These are phyloP conservation scores for Sporisorium sorghi DNA, from an alignment of 1,284 basidiomycete species.

Conservation along the genomic window DNA sequence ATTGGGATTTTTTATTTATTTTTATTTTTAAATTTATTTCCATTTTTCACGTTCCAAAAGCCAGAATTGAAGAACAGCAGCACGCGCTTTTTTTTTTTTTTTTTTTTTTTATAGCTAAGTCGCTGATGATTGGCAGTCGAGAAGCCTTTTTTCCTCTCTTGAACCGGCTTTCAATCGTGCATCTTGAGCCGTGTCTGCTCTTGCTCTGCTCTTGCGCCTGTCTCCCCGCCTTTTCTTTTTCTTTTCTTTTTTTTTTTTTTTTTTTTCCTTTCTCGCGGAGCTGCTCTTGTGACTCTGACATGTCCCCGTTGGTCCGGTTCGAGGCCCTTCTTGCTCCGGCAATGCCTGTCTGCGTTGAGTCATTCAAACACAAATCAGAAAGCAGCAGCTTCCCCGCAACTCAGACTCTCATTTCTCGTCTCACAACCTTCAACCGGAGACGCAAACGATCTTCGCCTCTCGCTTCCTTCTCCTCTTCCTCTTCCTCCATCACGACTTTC, in stretches of 20 bases:
- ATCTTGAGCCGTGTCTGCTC: constrained; percentile 13
- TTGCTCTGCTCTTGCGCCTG: no score
- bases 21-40: no score
- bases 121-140: neutral
- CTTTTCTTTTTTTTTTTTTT: no score
- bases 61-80: no score
- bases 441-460: constrained; percentile 9
- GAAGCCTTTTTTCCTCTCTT: neutral
- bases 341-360: constrained; percentile 26
- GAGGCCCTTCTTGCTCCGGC: constrained; percentile 6
- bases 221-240: no score
- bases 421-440: no score
- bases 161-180: constrained; percentile 10
- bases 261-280: neutral
- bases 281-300: constrained; percentile 45
- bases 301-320: neutral
- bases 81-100: no score
- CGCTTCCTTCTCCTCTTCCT: neutral
- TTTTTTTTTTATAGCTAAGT: no score
- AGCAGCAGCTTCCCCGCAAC: constrained; percentile 34
- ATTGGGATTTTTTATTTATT: no score
- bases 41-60: no score
- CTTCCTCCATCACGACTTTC: neutral
- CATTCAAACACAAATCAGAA: no score
- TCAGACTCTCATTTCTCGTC: neutral